Conservation (phyloP, 1,284 basidiomycete species). For the Cutaneotrichosporon sp. region DNA sequence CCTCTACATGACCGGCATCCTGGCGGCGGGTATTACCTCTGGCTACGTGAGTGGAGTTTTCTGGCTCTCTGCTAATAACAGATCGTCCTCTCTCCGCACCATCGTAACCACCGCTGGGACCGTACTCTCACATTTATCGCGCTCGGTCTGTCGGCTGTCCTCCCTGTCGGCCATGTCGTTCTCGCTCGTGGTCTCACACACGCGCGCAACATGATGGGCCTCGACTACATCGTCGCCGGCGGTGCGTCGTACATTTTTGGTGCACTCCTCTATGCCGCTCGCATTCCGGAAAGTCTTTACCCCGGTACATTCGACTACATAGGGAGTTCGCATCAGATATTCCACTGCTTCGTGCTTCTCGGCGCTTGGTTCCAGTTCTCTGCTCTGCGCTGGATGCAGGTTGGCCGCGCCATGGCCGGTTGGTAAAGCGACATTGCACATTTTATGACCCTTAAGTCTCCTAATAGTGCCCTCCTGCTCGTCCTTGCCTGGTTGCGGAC, state of each 20-base stretch:
- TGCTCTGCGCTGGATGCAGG: slow-evolving; percentile 41
- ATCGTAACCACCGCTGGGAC: slow-evolving; percentile 67
- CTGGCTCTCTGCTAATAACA: slow-evolving; percentile 26
- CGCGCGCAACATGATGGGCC: slow-evolving; percentile 61
- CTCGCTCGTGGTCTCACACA: slow-evolving; percentile 57
- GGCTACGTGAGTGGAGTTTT: slow-evolving; percentile 27
- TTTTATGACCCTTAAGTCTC: too few relatives aligned
- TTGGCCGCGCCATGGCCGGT: slow-evolving; percentile 29
- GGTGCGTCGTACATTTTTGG: slow-evolving; percentile 67
- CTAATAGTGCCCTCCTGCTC: too few relatives aligned
- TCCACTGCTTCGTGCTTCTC: slow-evolving; percentile 73
- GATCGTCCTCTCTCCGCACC: slow-evolving; percentile 73
- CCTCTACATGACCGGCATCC: slow-evolving; percentile 38
- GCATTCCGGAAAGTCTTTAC: slow-evolving; percentile 70
- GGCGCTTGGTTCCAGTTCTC: slow-evolving; percentile 72
- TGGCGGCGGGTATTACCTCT: slow-evolving; percentile 26
- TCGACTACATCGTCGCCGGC: slow-evolving; percentile 62
- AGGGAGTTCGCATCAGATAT: slow-evolving; percentile 73
- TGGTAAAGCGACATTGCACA: too few relatives aligned
- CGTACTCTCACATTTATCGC: slow-evolving; percentile 75
- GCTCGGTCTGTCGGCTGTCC: slow-evolving; percentile 66
- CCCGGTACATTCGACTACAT: slow-evolving; percentile 78
- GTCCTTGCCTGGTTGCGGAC: too few relatives aligned
- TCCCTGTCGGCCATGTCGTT: slow-evolving; percentile 67
- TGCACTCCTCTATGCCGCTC: slow-evolving; percentile 72